Evolutionary conservation across 2,329 filamentous ascomycete species (phyloP).

Genomic region (Beauveria asiatica): DNA sequence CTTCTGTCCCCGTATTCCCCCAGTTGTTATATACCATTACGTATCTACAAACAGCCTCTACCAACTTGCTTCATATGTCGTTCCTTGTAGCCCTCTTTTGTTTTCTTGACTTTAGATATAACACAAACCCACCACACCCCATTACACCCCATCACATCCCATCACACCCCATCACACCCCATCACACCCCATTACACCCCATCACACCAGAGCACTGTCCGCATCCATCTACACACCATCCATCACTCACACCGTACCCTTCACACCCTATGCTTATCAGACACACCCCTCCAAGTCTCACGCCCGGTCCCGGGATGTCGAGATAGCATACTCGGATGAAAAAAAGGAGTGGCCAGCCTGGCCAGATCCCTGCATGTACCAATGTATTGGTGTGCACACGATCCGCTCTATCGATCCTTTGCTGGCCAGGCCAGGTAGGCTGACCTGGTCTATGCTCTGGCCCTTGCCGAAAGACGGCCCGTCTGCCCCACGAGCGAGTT

Average conservation of each 20-base stretch:
- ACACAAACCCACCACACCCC: too few relatives aligned
- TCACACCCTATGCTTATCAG: too few relatives aligned
- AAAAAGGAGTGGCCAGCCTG: too few relatives aligned
- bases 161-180: not conserved
- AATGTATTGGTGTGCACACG: not conserved
- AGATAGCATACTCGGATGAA: too few relatives aligned
- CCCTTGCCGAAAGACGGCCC: not conserved
- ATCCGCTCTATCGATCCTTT: not conserved
- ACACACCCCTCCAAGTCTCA: not conserved
- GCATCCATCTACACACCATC: not conserved
- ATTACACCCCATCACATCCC: not conserved
- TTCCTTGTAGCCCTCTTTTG: not conserved
- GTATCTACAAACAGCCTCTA: not conserved
- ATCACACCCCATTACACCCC: too few relatives aligned
- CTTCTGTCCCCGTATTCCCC: not conserved
- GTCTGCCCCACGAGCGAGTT: too few relatives aligned
- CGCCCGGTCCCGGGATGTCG: not conserved
- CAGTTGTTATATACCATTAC: not conserved
- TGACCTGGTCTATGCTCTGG: not conserved
- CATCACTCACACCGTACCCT: not conserved
- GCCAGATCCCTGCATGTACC: not conserved
- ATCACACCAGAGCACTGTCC: too few relatives aligned
- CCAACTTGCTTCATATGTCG: not conserved
- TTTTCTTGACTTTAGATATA: not conserved
- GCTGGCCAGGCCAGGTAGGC: not conserved